Conservation (phyloP, 805 yeast species). For the Kuraishia capsulata region DNA sequence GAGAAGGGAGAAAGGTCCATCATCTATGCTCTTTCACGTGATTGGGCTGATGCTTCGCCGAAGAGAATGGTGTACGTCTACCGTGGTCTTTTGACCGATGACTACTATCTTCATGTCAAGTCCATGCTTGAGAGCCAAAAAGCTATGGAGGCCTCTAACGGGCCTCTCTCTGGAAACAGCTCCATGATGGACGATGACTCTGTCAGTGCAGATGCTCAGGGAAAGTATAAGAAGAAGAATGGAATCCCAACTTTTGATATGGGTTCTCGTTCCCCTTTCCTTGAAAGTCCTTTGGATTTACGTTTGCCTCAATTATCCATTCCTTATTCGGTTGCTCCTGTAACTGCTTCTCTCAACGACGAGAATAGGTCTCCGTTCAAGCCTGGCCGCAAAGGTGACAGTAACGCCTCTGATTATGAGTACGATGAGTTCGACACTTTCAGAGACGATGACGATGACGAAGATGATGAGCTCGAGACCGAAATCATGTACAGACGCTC, state of each 20-base stretch:
- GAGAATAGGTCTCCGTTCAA: slow-evolving; percentile 4
- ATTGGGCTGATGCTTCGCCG: slow-evolving; percentile 88
- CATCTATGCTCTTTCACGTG: slow-evolving; percentile 69
- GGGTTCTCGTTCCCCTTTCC: slow-evolving; percentile 14
- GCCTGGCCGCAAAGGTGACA: slow-evolving; percentile 5
- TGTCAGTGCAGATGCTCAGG: neutral
- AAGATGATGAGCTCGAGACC: slow-evolving; percentile 17
- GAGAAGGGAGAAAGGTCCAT: slow-evolving; percentile 74
- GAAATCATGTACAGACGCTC: neutral
- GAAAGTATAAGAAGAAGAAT: neutral
- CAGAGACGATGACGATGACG: slow-evolving; percentile 27
- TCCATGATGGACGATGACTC: slow-evolving; percentile 7
- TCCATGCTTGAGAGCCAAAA: slow-evolving; percentile 49
- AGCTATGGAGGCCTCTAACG: slow-evolving; percentile 15
- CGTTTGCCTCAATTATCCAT: slow-evolving; percentile 33
- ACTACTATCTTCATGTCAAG: slow-evolving; percentile 64
- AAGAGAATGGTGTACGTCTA: slow-evolving; percentile 84
- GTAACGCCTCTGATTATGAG: slow-evolving; percentile 30
- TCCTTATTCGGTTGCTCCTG: slow-evolving; percentile 73
- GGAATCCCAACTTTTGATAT: slow-evolving; percentile 1
- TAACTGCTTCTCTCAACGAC: slow-evolving; percentile 48
- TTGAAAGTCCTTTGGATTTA: slow-evolving; percentile 21
- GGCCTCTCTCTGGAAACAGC: neutral
- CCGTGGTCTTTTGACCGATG: slow-evolving; percentile 69
- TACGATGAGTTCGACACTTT: slow-evolving; percentile 33